Conservation (phyloP, 2,329 filamentous ascomycete species). For the Lasiodiplodia citricola region DNA sequence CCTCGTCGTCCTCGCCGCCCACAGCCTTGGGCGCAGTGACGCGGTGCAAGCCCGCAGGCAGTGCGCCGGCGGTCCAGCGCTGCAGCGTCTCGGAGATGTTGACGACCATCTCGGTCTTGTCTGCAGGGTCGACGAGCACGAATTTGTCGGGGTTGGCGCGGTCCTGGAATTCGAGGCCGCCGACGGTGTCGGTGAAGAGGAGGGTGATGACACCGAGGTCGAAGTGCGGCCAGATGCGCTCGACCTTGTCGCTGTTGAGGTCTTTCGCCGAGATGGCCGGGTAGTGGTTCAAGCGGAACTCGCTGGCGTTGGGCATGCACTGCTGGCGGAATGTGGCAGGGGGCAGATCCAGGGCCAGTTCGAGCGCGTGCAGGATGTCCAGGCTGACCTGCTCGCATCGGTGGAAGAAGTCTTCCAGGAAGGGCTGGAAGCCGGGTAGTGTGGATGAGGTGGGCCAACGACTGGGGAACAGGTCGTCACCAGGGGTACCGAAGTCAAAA, state of each 20-base stretch:
- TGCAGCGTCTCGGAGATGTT: conserved; percentile 40
- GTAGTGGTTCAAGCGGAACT: conserved; percentile 48
- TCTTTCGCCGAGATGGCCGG: conserved; percentile 37
- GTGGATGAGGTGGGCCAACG: conserved; percentile 47
- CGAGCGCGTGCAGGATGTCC: conserved; percentile 35
- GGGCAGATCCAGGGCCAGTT: conserved; percentile 33
- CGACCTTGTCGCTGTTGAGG: conserved; percentile 34
- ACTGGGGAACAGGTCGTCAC: conserved; percentile 42
- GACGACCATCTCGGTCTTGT: conserved; percentile 40
- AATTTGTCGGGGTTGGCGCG: conserved; percentile 36
- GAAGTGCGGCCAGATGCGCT: conserved; percentile 49
- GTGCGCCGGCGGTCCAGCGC: conserved; percentile 37
- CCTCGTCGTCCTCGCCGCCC: no score
- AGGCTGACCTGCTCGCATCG: conserved; percentile 34
- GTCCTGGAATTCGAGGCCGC: conserved; percentile 48
- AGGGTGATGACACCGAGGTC: conserved; percentile 51
- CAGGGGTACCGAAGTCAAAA: conserved; percentile 40
- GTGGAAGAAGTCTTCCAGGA: conserved; percentile 37
- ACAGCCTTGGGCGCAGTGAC: no score
- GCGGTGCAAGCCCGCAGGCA: no score
- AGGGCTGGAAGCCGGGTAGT: conserved; percentile 45
- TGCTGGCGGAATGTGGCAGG: conserved; percentile 29
- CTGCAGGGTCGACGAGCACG: conserved; percentile 36
- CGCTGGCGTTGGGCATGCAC: conserved; percentile 35
- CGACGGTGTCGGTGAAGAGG: conserved; percentile 49